Percentiles rank a stretch among this genome's conserved stretches.
Conservation (phyloP, 164 flowering plant species). For the Saururus chinensis region DNA sequence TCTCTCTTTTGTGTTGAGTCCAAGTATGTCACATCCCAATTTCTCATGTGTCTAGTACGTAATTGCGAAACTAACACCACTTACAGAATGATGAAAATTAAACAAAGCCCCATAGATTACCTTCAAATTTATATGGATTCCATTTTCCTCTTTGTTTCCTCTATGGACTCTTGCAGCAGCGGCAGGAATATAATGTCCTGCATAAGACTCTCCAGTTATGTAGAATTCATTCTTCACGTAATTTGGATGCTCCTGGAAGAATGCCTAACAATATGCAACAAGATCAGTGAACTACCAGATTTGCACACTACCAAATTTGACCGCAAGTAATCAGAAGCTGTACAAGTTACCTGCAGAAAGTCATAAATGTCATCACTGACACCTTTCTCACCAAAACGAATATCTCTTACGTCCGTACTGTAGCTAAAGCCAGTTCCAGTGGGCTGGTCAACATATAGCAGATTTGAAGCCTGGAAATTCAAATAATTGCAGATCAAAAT, state of each 20-base stretch:
- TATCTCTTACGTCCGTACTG: conserved; percentile 21
- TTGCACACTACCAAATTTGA: background rate
- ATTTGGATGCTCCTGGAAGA: conserved; percentile 62
- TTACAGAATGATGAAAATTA: background rate
- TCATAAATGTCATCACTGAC: conserved; percentile 32
- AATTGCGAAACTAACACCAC: background rate
- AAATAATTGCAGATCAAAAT: background rate
- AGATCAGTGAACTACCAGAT: background rate
- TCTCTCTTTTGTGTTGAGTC: background rate
- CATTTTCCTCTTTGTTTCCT: conserved; percentile 64
- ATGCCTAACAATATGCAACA: conserved; percentile 28
- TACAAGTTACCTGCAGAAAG: conserved; percentile 24
- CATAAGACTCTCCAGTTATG: conserved; percentile 82
- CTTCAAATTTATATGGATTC: conserved; percentile 57
- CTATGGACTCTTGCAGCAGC: conserved; percentile 60
- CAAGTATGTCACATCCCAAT: background rate
- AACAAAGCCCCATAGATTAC: conserved; percentile 11
- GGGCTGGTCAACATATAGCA: conserved; percentile 34
- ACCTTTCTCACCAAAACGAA: conserved; percentile 25
- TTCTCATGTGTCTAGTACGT: background rate
- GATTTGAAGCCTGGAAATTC: conserved; percentile 26
- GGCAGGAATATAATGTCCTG: conserved; percentile 83
- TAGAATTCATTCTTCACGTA: conserved; percentile 49
- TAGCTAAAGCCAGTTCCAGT: conserved; percentile 41
- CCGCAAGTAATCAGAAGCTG: background rate